Percentiles rank a stretch among this genome's conserved stretches.
Conservation (phyloP, 2,329 filamentous ascomycete species). For the Epichloe gansuensis region DNA sequence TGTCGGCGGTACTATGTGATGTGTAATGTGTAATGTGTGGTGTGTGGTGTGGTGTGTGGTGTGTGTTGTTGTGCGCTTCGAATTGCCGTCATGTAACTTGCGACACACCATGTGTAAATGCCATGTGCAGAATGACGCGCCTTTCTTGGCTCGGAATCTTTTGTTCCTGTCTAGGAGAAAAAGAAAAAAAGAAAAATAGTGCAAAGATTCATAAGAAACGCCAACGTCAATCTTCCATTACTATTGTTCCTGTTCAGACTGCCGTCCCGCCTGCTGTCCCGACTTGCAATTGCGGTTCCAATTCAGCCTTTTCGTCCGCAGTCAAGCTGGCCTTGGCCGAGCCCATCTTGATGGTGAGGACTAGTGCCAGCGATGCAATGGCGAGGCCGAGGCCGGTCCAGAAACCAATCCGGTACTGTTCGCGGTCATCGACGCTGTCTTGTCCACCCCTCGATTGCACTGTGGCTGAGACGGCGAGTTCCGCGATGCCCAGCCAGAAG, state of each 20-base stretch:
- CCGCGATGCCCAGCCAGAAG: constrained; percentile 56
- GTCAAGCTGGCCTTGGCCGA: constrained; percentile 44
- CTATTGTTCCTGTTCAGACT: constrained; percentile 13
- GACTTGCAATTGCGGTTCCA: constrained; percentile 8
- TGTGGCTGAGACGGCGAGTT: constrained; percentile 45
- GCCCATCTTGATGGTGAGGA: constrained; percentile 42
- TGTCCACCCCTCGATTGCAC: constrained; percentile 12
- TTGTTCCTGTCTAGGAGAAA: too few relatives aligned
- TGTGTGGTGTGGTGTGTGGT: too few relatives aligned
- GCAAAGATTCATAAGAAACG: background rate
- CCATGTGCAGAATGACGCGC: too few relatives aligned
- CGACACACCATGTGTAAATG: too few relatives aligned
- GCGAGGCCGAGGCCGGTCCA: constrained; percentile 51
- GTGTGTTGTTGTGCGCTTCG: too few relatives aligned
- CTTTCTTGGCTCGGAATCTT: too few relatives aligned
- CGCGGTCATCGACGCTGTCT: constrained; percentile 24
- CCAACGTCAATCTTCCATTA: background rate
- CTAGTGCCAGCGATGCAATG: constrained; percentile 35
- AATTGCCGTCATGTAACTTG: too few relatives aligned
- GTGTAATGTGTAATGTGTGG: too few relatives aligned
- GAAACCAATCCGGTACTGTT: constrained; percentile 52
- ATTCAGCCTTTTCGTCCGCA: constrained; percentile 37
- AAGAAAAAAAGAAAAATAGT: background rate
- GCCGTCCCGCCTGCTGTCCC: background rate
- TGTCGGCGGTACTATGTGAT: too few relatives aligned